Percentiles rank a stretch among this genome's conserved stretches.
phyloP scores from a whole-genome alignment of 805 yeast species.

The Barnettozyma siamensis region DNA sequence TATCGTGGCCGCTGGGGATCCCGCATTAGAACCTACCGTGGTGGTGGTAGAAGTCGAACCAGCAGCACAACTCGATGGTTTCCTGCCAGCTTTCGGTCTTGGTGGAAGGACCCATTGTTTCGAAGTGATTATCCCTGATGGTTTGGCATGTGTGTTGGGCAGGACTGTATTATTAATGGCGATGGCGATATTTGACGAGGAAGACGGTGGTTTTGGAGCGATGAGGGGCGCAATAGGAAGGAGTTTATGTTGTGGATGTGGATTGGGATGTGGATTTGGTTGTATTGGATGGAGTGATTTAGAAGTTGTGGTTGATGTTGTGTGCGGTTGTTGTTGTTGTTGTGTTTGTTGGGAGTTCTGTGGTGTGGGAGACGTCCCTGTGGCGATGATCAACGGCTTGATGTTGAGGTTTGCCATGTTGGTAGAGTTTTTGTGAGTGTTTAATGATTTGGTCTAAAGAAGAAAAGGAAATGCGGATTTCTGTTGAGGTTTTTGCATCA shows the following conservation, averaged over 20 bases:
- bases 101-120: constrained; percentile 85
- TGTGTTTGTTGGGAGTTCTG: no score
- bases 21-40: not conserved
- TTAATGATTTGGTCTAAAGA: not conserved
- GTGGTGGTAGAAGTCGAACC: not conserved
- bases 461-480: no score
- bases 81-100: constrained; percentile 42
- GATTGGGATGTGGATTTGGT: not conserved
- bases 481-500: no score
- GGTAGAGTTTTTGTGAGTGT: not conserved
- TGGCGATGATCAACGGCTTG: no score
- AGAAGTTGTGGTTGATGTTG: not conserved
- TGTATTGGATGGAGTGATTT: not conserved
- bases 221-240: constrained; percentile 5
- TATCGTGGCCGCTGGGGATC: no score
- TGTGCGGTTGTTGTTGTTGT: no score
- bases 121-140: constrained; percentile 39
- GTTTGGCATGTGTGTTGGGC: constrained; percentile 73
- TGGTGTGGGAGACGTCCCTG: no score
- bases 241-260: not conserved
- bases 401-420: no score
- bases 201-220: constrained; percentile 6
- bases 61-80: constrained; percentile 1
- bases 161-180: constrained; percentile 74
- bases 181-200: constrained; percentile 8